Evolutionary conservation across 129 eudicot species (phyloP).

Genomic region (Tagetes erecta): DNA sequence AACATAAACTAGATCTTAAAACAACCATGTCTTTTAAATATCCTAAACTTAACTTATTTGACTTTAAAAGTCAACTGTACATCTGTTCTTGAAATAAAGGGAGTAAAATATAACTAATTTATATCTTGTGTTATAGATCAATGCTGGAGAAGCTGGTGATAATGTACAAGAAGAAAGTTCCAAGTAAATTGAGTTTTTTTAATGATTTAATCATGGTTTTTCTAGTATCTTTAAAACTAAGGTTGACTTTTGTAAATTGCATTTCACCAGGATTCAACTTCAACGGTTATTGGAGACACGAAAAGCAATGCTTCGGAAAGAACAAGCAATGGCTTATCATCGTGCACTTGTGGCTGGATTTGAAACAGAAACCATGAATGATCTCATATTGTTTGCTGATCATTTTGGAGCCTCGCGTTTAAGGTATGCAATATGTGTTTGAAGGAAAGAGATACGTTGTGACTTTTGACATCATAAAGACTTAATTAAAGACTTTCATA

Average conservation of each 20-base stretch:
- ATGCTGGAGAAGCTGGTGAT: conserved; percentile 51
- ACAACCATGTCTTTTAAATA: conserved; percentile 3
- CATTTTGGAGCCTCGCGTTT: conserved; percentile 86
- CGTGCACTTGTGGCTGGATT: conserved; percentile 97
- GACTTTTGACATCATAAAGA: conserved; percentile 9
- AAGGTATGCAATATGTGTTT: conserved; percentile 45
- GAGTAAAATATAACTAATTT: conserved; percentile 18
- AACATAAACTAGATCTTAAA: background rate
- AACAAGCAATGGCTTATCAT: conserved; percentile 98
- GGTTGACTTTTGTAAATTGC: conserved; percentile 33
- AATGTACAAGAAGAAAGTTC: conserved; percentile 65
- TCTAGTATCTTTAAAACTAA: background rate
- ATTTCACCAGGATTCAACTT: conserved; percentile 65
- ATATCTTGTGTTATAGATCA: conserved; percentile 38
- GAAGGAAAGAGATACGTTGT: conserved; percentile 1
- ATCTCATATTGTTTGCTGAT: conserved; percentile 76
- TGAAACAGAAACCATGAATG: conserved; percentile 67
- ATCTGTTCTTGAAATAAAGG: background rate
- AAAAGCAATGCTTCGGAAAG: conserved; percentile 83
- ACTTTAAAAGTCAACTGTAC: conserved; percentile 24
- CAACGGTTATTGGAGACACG: conserved; percentile 85
- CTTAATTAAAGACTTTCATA: background rate
- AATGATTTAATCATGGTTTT: conserved; percentile 8
- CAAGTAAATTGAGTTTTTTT: conserved; percentile 49
- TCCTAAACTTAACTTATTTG: conserved; percentile 23